A percentile compares a stretch with the other conserved stretches of the same genome.
These are phyloP conservation scores for Dioscorea cayenensis DNA, from an alignment of 116 monocot species.

Conservation along the genomic window DNA sequence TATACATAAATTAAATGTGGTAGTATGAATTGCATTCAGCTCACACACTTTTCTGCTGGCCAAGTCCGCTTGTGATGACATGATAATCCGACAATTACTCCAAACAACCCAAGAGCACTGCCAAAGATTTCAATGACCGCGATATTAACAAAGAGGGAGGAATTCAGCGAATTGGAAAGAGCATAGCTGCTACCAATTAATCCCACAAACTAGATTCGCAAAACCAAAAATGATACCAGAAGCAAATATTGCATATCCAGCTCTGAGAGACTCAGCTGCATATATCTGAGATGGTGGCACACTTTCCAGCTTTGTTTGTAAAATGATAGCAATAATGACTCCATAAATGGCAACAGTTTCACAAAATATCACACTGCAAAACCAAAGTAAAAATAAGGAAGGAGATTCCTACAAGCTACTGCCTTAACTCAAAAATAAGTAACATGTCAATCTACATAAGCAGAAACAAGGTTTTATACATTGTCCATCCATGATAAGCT, in stretches of 20 bases:
- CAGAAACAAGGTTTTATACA: too few relatives aligned
- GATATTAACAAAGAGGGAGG: conserved; percentile 94
- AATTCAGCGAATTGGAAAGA: conserved; percentile 91
- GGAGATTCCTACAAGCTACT: neutral
- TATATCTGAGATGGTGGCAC: conserved; percentile 67
- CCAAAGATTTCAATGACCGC: conserved; percentile 98
- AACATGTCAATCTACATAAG: neutral
- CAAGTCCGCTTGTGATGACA: conserved; percentile 95
- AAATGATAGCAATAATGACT: conserved; percentile 95
- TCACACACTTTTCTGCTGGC: conserved; percentile 52
- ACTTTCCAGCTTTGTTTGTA: conserved; percentile 97
- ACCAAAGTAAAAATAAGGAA: neutral
- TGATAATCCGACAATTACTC: conserved; percentile 96
- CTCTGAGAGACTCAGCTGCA: conserved; percentile 81
- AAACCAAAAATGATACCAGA: conserved; percentile 94
- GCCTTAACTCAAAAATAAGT: neutral
- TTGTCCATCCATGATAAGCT: too few relatives aligned
- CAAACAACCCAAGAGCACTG: conserved; percentile 94
- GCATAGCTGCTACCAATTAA: conserved; percentile 98
- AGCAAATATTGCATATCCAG: conserved; percentile 93
- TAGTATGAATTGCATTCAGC: neutral
- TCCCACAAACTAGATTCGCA: conserved; percentile 90
- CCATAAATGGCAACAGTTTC: conserved; percentile 99
- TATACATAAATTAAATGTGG: neutral
- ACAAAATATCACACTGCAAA: conserved; percentile 90